Base-by-base conservation (phyloP, 2,329 filamentous ascomycete genomes). In the Xylariaceae sp. region DNA sequence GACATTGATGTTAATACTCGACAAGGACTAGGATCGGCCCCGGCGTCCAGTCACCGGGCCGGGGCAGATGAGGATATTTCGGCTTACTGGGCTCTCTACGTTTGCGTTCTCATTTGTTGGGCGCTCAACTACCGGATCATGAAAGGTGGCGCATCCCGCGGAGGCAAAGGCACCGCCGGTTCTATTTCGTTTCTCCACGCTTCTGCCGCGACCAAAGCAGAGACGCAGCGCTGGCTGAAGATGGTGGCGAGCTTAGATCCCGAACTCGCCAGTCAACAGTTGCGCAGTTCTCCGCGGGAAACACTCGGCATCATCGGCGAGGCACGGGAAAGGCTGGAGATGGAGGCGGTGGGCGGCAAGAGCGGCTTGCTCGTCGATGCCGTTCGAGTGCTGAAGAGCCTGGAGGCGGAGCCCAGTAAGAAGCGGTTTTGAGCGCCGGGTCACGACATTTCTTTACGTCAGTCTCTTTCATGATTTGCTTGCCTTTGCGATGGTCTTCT, bases 81-180 rank as follows among this genome's bases (percentile, higher is more conserved):
- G 80, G 90, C 88, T 12, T 80, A 97, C 50, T 99, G 93, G 92
- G 81, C 96, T 49, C 82, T 83, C 45, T 83, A 84, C 60, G 75
- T 79, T 7, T 82, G 79, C 55, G 71, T 78, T 7, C 71, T 85
- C 45, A 78, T 84, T 57, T 82, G 78, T 68, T 85, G 82, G 82
- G 79, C 80, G 1, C 80, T 77, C 57, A 73, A 75, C 2, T 70
- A 78, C 51, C 59, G 62, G n/a, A 50, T 56, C 19, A 47, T 58
- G 31, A 52, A 19, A 53, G 55, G 45, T 7, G 45, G 9, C 58
- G 58, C 36, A 38, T 42, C 42, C 34, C 63, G 57, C 53, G 54
- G 49, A 14, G 54, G 45, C 39, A 56, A 42, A 22, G 58, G 18
- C 31, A 18, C n/a, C 18, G 9, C 39, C 22, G 22, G 34, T 31